Evolutionary conservation across 225 moss, liverwort and hornwort genomes (phyloP).

Genomic region (Ulota crispa): DNA sequence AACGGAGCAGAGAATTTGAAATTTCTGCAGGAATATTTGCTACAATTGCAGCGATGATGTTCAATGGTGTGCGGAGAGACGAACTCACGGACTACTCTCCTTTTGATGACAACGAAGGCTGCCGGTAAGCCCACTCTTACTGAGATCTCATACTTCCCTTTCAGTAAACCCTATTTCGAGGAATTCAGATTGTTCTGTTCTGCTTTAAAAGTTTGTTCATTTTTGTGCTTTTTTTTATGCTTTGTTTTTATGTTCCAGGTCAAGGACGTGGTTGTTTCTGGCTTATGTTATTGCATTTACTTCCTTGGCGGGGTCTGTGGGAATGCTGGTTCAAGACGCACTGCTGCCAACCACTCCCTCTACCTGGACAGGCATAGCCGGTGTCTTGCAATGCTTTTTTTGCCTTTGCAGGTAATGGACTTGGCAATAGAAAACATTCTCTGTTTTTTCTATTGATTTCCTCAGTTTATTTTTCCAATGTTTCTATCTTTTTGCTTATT

Average conservation of each 20-base stretch:
- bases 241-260: conserved; percentile 45
- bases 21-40: conserved; percentile 70
- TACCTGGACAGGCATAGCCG: conserved; percentile 80
- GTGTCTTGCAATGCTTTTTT: conserved; percentile 80
- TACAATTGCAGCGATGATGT: conserved; percentile 84
- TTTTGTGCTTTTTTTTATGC: not conserved
- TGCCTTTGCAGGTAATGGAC: conserved; percentile 65
- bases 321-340: conserved; percentile 78
- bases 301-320: conserved; percentile 77
- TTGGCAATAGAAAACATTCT: not conserved
- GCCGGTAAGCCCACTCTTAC: conserved; percentile 41
- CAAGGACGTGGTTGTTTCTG: conserved; percentile 87
- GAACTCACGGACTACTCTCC: conserved; percentile 78
- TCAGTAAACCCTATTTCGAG: not conserved
- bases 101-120: conserved; percentile 76
- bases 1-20: not conserved
- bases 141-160: not conserved
- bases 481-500: not conserved
- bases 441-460: not conserved
- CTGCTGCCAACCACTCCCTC: conserved; percentile 65
- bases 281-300: conserved; percentile 86
- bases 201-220: no score
- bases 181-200: not conserved
- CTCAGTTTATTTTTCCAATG: not conserved
- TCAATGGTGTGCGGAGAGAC: conserved; percentile 84